Evolutionary conservation across 345 rosid species (phyloP), one percentile per base, ranked within the genome.

Genomic region (Corymbia maculata): DNA sequence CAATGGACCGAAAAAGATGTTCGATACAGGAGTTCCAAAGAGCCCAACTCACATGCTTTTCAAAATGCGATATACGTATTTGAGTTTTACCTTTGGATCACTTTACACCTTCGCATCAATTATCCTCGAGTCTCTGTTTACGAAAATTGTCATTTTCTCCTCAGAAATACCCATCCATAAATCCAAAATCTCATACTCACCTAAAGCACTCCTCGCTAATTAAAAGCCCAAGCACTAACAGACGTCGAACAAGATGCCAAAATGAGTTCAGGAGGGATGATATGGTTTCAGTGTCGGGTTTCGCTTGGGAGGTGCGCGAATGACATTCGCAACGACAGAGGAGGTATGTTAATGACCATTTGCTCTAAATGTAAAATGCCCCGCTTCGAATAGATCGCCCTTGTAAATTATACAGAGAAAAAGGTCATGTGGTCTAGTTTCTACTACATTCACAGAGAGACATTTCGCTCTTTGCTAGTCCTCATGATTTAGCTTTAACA

Each of bases 301-400:
- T 44, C 7, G 4, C 49, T 36, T 19, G 0, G 0, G 22, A 19
- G 49, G 84, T 6, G 2, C 42, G 2, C 28, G 1, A 75, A 42
- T 42, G 24, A 19, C 22, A 19, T 75, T 75, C 6, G 49, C 84
- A 10, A 75, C 7, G 13, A 32, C 2, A 16, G 44, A 32, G 80
- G 44, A 32, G 80, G 10, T 68, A 16, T 5, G 22, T 16, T 4
- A 32, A 17, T 9, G 19, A 68, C 19, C 45, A 68, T 68, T 42
- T 42, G 28, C 28, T n/a, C n/a, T n/a, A n/a, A n/a, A n/a, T 64
- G 13, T 17, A 47, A 70, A 70, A 32, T 17, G 13, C 80, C 80
- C 24, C 8, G 47, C 26, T 17, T 26, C 82, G 22, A 36, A 36
- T 70, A 32, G 82, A 70, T 19, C 47, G 1, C 82, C 47, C 82